A percentile compares a stretch with the other conserved stretches of the same genome.
phyloP scores from a whole-genome alignment of 2,329 filamentous ascomycete genomes.

The Colletotrichum truncatum region DNA sequence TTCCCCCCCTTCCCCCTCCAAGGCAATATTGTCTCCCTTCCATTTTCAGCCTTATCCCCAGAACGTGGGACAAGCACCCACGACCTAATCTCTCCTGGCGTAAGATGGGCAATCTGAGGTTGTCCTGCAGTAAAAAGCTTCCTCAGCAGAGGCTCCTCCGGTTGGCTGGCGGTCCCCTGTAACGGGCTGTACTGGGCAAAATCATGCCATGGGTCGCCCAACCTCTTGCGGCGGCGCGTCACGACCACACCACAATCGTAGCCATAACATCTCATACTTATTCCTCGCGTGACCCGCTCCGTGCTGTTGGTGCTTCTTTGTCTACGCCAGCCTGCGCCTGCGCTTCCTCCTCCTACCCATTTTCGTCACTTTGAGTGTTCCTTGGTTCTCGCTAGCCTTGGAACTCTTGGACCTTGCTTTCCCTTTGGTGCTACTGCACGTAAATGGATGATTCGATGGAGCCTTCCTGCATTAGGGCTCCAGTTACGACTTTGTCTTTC shows the following conservation, averaged over 20 bases:
- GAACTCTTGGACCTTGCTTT: slow-evolving; percentile 9
- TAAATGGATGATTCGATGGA: slow-evolving; percentile 18
- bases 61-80: neutral
- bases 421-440: slow-evolving; percentile 7
- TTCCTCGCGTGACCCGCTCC: slow-evolving; percentile 25
- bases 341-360: slow-evolving; percentile 17
- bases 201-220: slow-evolving; percentile 30
- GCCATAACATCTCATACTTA: slow-evolving; percentile 32
- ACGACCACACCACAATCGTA: slow-evolving; percentile 31
- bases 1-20: neutral
- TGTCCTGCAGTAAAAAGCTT: slow-evolving; percentile 11
- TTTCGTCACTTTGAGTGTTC: slow-evolving; percentile 20
- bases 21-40: neutral
- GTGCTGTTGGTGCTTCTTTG: slow-evolving; percentile 7
- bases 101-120: slow-evolving; percentile 14
- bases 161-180: slow-evolving; percentile 24
- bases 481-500: slow-evolving; percentile 13
- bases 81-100: neutral
- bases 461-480: slow-evolving; percentile 29
- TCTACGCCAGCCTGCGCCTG: slow-evolving; percentile 12
- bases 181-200: slow-evolving; percentile 4
- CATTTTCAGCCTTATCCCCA: slow-evolving; percentile 13
- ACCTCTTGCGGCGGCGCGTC: slow-evolving; percentile 27
- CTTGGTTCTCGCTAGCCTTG: neutral
- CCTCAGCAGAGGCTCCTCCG: slow-evolving; percentile 11